A percentile compares a stretch with the other conserved stretches of the same genome.
Conservation (phyloP, 2,329 filamentous ascomycete genomes). For the Whalleya microplaca region DNA sequence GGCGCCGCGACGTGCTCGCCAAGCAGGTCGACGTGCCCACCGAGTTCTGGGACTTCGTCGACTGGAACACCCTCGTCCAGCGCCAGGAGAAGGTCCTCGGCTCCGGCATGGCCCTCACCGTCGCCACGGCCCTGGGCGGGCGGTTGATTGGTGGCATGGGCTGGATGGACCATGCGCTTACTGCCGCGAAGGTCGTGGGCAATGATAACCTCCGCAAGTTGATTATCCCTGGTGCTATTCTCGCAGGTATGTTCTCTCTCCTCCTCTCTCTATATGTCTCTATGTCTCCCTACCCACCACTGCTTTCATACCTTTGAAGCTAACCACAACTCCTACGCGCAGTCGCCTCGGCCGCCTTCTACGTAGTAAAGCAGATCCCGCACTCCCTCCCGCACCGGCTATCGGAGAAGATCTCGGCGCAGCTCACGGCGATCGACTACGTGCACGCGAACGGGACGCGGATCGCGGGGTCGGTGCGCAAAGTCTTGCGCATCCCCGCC, state of each 20-base stretch:
- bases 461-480: slow-evolving; percentile 83
- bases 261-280: too few relatives aligned
- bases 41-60: slow-evolving; percentile 92
- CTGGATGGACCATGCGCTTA: slow-evolving; percentile 87
- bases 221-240: slow-evolving; percentile 77
- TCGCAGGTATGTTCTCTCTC: slow-evolving; percentile 79
- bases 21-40: slow-evolving; percentile 86
- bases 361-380: slow-evolving; percentile 85
- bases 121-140: slow-evolving; percentile 82
- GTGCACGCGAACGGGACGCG: slow-evolving; percentile 85
- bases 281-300: slow-evolving; percentile 5
- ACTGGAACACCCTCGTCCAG: slow-evolving; percentile 80
- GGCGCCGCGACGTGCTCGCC: slow-evolving; percentile 78
- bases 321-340: slow-evolving; percentile 20
- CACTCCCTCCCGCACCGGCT: slow-evolving; percentile 85
- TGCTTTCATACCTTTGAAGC: slow-evolving; percentile 2
- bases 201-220: slow-evolving; percentile 80
- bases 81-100: slow-evolving; percentile 93
- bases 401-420: slow-evolving; percentile 79
- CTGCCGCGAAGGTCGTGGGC: slow-evolving; percentile 78
- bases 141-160: slow-evolving; percentile 80
- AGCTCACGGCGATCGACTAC: slow-evolving; percentile 85
- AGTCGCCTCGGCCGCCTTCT: slow-evolving; percentile 77
- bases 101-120: slow-evolving; percentile 91
- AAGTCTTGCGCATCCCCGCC: slow-evolving; percentile 84